Conservation (phyloP, 169 alveolate genomes). For the Sarcocystis neurona region DNA sequence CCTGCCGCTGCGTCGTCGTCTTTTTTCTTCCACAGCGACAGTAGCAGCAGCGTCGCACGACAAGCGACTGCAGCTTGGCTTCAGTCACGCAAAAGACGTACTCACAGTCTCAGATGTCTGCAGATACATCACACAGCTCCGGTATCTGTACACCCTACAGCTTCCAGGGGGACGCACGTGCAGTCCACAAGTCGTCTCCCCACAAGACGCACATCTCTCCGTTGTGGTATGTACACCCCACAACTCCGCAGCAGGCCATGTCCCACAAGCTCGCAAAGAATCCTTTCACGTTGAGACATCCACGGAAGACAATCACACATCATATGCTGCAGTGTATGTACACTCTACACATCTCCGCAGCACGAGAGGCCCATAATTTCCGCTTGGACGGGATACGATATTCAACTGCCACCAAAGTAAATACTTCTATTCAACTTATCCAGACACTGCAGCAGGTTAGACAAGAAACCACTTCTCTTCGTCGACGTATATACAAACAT, state of each 20-base stretch:
- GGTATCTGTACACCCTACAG: background rate
- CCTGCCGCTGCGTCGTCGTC: background rate
- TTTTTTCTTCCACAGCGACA: background rate
- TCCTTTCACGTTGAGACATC: background rate
- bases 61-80: constrained; percentile 41
- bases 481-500: background rate
- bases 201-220: background rate
- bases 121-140: background rate
- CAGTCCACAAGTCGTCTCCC: background rate
- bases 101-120: background rate
- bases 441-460: background rate
- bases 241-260: background rate
- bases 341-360: background rate
- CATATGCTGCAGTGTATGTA: background rate
- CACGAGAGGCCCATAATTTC: background rate
- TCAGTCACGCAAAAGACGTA: background rate
- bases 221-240: background rate
- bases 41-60: background rate
- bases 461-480: background rate
- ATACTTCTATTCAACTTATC: too few relatives aligned
- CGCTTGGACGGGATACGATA: background rate
- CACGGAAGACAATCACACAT: background rate
- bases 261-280: too few relatives aligned
- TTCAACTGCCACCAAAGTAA: too few relatives aligned
- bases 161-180: background rate